Base-by-base conservation (phyloP, 805 yeast genomes). In the Saccharomyces eubayanus region DNA sequence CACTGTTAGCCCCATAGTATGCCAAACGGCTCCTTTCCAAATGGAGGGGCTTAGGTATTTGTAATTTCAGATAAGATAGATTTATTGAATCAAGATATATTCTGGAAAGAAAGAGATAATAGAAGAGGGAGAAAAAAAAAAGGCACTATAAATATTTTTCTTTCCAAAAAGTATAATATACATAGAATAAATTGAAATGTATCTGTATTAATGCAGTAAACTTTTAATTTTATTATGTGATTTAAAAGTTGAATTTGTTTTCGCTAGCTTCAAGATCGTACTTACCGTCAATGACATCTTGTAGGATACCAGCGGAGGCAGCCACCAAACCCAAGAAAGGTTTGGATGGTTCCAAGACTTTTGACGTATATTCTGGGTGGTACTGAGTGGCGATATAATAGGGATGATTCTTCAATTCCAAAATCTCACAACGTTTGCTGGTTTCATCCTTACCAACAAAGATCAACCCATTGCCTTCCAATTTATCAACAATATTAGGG, bases 301-400 rank as follows among this genome's bases (percentile, higher is more conserved):
- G 87, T 66, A 94, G 77, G 54, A 84, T 79, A 55, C 96, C 97
- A 48, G 94, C 78, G 48, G 96, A 76, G 20, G 99, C 98, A 51
- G 98, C 97, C 55, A 94, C 87, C 62, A 94, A 80, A 52, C 99
- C 99, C 69, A 94, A 79, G 76, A 94, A 89, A 53, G 99, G 99
- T 71, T 87, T 82, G 28, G 97, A 91, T 52, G 99, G 99, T 64
- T 90, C 96, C 68, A 94, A 80, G 28, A 95, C 99, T 74, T 95
- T 90, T 50, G 98, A 90, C 61, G 91, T 79, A 72, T 94, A 94
- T 76, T 94, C 99, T 31, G 99, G 99, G 71, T 94, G 99, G 75
- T 91, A 94, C 77, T 94, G 99, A 31, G 97, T 87, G 59, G 92
- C 99, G 63, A 89, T 95, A 66, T 74, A 91, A 75, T 85, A 94